Evolutionary conservation across 371 early-diverging fungal genomes (phyloP).

Genomic region (Rhizopus sp.): DNA sequence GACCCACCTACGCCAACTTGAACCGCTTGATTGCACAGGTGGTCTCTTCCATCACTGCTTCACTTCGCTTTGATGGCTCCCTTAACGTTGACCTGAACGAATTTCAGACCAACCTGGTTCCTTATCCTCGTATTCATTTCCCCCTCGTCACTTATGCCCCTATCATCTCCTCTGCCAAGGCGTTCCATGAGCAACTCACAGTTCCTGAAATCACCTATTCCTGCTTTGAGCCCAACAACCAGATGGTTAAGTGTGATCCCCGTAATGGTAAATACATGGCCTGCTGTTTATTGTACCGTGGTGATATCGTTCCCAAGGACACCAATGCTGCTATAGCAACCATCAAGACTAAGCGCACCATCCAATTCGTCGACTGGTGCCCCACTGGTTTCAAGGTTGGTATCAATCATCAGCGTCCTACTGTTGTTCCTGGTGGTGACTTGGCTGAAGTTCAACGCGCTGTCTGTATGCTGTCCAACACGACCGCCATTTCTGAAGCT

Average conservation of each 20-base stretch:
- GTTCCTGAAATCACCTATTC: constrained; percentile 88
- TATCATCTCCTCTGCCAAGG: constrained; percentile 85
- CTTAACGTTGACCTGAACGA: constrained; percentile 94
- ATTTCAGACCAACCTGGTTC: constrained; percentile 95
- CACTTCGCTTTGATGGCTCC: constrained; percentile 95
- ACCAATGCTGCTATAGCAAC: constrained; percentile 84
- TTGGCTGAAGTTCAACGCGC: constrained; percentile 88
- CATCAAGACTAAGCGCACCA: constrained; percentile 86
- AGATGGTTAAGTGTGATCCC: constrained; percentile 95
- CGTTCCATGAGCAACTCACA: constrained; percentile 84
- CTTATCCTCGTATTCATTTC: constrained; percentile 97
- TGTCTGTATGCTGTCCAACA: constrained; percentile 91
- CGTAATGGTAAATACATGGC: constrained; percentile 95
- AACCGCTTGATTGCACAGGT: constrained; percentile 99
- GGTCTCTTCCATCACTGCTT: constrained; percentile 98
- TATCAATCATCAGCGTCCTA: constrained; percentile 88
- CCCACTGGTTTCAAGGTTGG: constrained; percentile 98
- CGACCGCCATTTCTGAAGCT: constrained; percentile 94
- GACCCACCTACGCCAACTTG: constrained; percentile 97
- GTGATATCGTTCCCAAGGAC: constrained; percentile 84
- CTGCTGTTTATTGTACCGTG: constrained; percentile 90
- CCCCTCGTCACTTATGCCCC: constrained; percentile 96
- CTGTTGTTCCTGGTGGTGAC: constrained; percentile 85
- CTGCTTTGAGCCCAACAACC: constrained; percentile 91
- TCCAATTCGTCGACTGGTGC: constrained; percentile 98